Conservation (phyloP, 2,329 filamentous ascomycete genomes). For the Monosporascus sp. region DNA sequence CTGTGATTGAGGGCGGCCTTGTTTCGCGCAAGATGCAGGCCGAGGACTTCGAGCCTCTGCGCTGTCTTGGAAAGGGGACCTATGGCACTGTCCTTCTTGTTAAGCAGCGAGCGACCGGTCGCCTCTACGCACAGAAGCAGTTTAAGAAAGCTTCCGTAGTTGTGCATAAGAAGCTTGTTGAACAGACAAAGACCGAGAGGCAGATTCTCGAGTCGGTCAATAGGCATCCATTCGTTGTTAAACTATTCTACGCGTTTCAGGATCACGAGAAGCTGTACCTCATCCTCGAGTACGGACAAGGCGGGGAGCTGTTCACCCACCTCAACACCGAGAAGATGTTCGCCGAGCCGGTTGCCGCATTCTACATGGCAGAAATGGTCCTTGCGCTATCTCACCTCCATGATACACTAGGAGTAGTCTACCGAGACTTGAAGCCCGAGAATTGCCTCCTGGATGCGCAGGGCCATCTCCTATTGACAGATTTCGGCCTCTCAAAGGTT, state of each 20-base stretch:
- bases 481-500: constrained; percentile 96
- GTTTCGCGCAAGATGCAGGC: constrained; percentile 78
- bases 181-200: constrained; percentile 96
- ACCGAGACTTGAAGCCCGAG: constrained; percentile 95
- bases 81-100: constrained; percentile 94
- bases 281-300: constrained; percentile 95
- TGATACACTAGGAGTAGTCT: constrained; percentile 86
- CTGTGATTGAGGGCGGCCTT: constrained; percentile 48
- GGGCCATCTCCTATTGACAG: constrained; percentile 89
- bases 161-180: constrained; percentile 90
- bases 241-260: constrained; percentile 97
- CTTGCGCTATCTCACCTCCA: constrained; percentile 92
- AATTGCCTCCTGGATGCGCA: constrained; percentile 91
- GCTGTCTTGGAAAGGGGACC: constrained; percentile 91
- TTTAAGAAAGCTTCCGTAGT: constrained; percentile 95
- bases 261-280: constrained; percentile 96
- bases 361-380: constrained; percentile 98
- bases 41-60: constrained; percentile 82
- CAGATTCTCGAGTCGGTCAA: constrained; percentile 94
- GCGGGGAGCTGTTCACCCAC: constrained; percentile 95
- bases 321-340: constrained; percentile 94
- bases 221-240: constrained; percentile 94
- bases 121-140: constrained; percentile 95
- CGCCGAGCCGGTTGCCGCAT: constrained; percentile 78
- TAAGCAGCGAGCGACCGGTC: constrained; percentile 80